Base-by-base conservation (phyloP, 306 rosid species). In the Sicyos edulis region DNA sequence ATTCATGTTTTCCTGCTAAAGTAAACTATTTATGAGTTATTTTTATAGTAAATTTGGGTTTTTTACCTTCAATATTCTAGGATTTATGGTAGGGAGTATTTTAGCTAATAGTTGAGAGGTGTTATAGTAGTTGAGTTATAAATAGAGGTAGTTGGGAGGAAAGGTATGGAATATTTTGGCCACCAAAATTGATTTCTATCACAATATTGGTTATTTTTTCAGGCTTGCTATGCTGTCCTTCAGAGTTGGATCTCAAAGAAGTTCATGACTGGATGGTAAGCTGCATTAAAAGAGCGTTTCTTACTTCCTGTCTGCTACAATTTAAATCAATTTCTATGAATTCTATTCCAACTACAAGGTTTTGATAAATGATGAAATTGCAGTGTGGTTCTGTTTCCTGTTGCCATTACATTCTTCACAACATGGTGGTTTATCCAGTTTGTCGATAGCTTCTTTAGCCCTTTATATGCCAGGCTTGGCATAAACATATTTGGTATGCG, bases 251-350 rank as follows among this genome's bases (percentile, higher is more conserved):
- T 79, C 22, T 83, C 86, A 21, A 77, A 83, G 78, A 83, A 83
- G 80, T 83, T 83, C 72, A 83, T 83, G 86, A 83, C 86, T 4
- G 86, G 86, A 83, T 79, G 83, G 86, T 83, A 82, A 82, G 73
- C 19, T 51, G 59, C 71, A 37, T 60, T 21, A 34, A 59, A 54
- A 78, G 73, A 67, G 58, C 51, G 21, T 58, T 34, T 16, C 16
- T 3, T 52, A 34, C 21, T 51, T 51, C 44, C 29, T 66, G 45
- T 56, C 17, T 54, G 15, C 55, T 57, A 32, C 5, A 16, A n/a
- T 20, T 56, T 66, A 17, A 22, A 3, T 56, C 32, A 1, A 53
- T 47, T 11, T 74, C 29, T 42, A 63, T 51, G 50, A 10, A 56
- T 67, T 67, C 54, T 7, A 19, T 65, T 70, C 67, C 59, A 5